Base-by-base conservation (phyloP, 768 basidiomycete species). In the Cystoderma amianthinum region DNA sequence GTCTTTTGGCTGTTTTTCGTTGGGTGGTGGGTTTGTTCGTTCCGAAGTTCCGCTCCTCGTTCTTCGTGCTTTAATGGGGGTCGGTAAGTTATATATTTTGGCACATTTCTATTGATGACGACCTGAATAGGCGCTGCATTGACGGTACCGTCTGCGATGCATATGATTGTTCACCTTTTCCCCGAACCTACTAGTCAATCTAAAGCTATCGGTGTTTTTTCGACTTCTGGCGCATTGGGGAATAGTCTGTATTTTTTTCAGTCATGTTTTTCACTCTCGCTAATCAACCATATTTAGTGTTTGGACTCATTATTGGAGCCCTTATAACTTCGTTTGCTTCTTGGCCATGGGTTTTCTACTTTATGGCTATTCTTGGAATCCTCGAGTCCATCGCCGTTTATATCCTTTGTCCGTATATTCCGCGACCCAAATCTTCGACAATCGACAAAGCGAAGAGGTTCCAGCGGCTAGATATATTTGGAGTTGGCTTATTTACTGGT, bases 271-370 rank as follows among this genome's bases (percentile, higher is more conserved):
- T 30, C 10, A 30, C 15, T 9, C 9, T 30, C 28, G 28, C 28
- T 30, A 30, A 30, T 30, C 28, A 30, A 15, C 28, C 9, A 30
- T 30, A 30, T 28, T 13, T 34, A 71, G 68, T 69, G 3, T 44
- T 65, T 32, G 70, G 71, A 1, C 50, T 70, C n/a, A 41, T 69
- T 19, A 59, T 71, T 11, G 72, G 72, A 6, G 72, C 69, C 1
- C 18, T 67, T n/a, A 60, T 74, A 33, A 64, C 67, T 3, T 48
- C 59, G 32, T 65, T 55, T 22, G 56, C 57, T 2, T 63, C 67
- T 9, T 78, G 68, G 59, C 62, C 53, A 19, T 76, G 74, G 75
- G 62, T 76, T 15, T 77, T 79, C 51, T 75, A 68, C 52, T 63
- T 70, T 44, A 55, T 63, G 23, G 63, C 69, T 2, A 62, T 74